These are phyloP conservation scores for Aspergillus wentii DNA, from an alignment of 495 filamentous ascomycete genomes.

Conservation along the genomic window DNA sequence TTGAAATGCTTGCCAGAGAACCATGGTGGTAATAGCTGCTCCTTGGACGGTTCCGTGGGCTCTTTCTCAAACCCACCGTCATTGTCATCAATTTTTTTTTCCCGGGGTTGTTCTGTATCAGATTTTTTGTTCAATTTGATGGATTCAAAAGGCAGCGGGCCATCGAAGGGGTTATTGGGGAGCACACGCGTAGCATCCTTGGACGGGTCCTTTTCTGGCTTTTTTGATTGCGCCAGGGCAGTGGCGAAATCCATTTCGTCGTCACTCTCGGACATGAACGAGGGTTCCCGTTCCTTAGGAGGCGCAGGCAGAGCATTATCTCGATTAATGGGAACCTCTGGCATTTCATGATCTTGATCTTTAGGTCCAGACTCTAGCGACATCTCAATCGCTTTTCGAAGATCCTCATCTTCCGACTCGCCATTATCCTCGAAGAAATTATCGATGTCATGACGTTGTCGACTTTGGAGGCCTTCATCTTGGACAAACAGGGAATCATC, in stretches of 20 bases:
- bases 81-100: conserved; percentile 38
- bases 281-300: conserved; percentile 7
- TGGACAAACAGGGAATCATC: conserved; percentile 66
- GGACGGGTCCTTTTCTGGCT: conserved; percentile 20
- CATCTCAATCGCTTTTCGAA: conserved; percentile 76
- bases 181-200: conserved; percentile 5
- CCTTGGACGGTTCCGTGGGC: conserved; percentile 38
- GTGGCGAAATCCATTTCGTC: conserved; percentile 41
- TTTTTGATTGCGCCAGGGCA: conserved; percentile 37
- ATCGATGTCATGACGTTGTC: conserved; percentile 26
- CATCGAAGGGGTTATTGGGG: conserved; percentile 45
- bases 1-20: conserved; percentile 44
- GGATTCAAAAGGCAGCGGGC: conserved; percentile 86
- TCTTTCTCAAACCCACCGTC: conserved; percentile 68
- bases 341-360: conserved; percentile 25
- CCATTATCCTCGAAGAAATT: conserved; percentile 36
- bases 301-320: conserved; percentile 10
- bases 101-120: conserved; percentile 41
- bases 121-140: conserved; percentile 62
- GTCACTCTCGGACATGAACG: conserved; percentile 28
- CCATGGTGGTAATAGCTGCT: conserved; percentile 76
- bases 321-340: conserved; percentile 29
- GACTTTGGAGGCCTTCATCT: conserved; percentile 18
- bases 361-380: conserved; percentile 49
- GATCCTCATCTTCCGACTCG: conserved; percentile 66